phyloP scores from a whole-genome alignment of 208 protist genomes.

The Trypanosomatidae sp. region DNA sequence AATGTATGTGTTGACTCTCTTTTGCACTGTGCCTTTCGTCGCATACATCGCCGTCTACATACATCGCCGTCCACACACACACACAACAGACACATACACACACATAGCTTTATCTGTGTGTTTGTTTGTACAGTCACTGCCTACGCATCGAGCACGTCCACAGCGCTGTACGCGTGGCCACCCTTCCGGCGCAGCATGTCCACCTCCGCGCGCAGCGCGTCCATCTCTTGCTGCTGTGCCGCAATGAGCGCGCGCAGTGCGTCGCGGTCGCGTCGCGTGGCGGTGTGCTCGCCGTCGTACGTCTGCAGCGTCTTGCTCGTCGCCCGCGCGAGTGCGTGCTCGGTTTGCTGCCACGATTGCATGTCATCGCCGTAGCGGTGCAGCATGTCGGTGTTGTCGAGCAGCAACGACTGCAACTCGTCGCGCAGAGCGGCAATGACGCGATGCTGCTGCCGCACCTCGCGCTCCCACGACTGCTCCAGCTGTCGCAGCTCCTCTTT shows the following conservation, averaged over 20 bases:
- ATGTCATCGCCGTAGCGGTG: slow-evolving; percentile 76
- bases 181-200: slow-evolving; percentile 88
- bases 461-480: slow-evolving; percentile 65
- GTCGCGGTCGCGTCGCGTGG: slow-evolving; percentile 60
- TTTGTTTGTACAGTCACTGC: background rate
- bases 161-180: slow-evolving; percentile 80
- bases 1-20: too few species aligned
- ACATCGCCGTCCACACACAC: background rate
- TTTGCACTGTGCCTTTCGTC: background rate
- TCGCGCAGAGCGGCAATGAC: slow-evolving; percentile 55
- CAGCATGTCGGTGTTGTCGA: slow-evolving; percentile 81
- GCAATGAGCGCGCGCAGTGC: slow-evolving; percentile 80
- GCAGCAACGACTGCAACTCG: slow-evolving; percentile 36
- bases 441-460: slow-evolving; percentile 45
- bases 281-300: slow-evolving; percentile 49
- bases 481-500: slow-evolving; percentile 78
- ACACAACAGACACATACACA: background rate
- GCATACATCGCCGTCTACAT: background rate
- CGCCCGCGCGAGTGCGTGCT: slow-evolving; percentile 47
- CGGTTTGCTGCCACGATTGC: slow-evolving; percentile 57
- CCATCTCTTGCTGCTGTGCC: slow-evolving; percentile 88
- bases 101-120: background rate
- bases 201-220: slow-evolving; percentile 87
- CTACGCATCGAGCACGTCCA: background rate
- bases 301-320: slow-evolving; percentile 62